Base-by-base conservation (phyloP, 768 basidiomycete species). In the Hypsizygus marmoreus region DNA sequence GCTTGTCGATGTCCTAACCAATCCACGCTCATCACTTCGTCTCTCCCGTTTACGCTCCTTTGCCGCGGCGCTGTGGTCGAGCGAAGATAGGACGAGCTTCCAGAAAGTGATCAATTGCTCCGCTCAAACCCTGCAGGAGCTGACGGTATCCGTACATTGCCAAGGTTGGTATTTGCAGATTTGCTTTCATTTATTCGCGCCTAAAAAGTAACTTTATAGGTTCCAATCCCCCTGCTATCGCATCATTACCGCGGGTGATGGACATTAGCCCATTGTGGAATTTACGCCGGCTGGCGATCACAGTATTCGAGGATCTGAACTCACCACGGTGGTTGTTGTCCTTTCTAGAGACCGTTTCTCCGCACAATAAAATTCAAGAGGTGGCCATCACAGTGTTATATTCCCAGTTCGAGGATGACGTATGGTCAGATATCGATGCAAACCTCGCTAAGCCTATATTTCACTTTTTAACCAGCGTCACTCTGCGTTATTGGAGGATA, bases 401-500 rank as follows among this genome's bases (percentile, higher is more conserved):
- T 28, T 40, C 33, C 14, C 16, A 42, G 9, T 48, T 48, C 23
- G 33, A 32, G 2, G 47, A 48, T n/a, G 33, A 20, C 3, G 23
- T 40, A 8, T 48, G 47, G 47, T 31, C 9, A 22, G 33, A 41
- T 20, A 40, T 48, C 19, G 47, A 48, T 33, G 13, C 20, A 13
- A 25, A 10, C 7, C 26, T 42, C 20, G 25, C 47, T 11, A 35
- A 23, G 17, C 33, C 23, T 16, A 42, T 14, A 14, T 44, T 44
- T 32, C 17, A 20, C 4, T 9, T 3, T 12, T 20, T 50, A 8
- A 29, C n/a, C 16, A 34, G 10, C 11, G 19, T 50, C 11, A 25
- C 36, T 2, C 14, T 50, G 13, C 36, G 48, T 22, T 50, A 50
- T 25, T 50, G 36, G 31, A 33, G 22, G 12, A 43, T 34, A 6